Conservation (phyloP, 148 eudicot genomes). For the Rhododendron ferrugineum region DNA sequence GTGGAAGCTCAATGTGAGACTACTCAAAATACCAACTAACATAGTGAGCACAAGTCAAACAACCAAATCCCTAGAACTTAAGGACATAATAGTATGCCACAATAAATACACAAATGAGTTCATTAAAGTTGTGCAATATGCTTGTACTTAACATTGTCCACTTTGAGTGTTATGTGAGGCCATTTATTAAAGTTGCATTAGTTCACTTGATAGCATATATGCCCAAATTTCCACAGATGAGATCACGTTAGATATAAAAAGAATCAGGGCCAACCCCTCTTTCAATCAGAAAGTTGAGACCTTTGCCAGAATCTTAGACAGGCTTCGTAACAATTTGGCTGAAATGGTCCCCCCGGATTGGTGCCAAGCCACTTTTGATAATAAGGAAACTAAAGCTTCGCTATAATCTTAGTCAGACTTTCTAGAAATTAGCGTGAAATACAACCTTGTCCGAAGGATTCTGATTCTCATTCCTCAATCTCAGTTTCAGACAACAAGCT, state of each 20-base stretch:
- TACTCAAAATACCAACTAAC: neutral
- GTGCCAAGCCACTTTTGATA: neutral
- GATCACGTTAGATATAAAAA: neutral
- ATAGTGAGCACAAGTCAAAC: neutral
- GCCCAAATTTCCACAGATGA: neutral
- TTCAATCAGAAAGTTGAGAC: neutral
- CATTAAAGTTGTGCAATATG: neutral
- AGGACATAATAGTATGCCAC: neutral
- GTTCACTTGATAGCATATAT: neutral
- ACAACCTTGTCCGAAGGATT: neutral
- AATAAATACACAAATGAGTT: neutral
- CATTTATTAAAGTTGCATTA: neutral
- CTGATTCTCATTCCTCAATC: neutral
- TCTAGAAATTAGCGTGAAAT: neutral
- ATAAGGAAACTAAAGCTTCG: neutral
- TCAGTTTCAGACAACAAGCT: neutral
- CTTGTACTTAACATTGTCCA: neutral
- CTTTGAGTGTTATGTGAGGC: neutral
- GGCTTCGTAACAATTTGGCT: neutral
- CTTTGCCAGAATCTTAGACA: constrained; percentile 1
- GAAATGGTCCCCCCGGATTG: neutral
- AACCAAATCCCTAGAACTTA: neutral
- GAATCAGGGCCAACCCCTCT: neutral
- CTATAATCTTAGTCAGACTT: neutral
- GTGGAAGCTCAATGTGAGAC: neutral